These are phyloP conservation scores for Cutaneotrichosporon cyanovorans DNA, from an alignment of 1,284 basidiomycete genomes.

Conservation along the genomic window DNA sequence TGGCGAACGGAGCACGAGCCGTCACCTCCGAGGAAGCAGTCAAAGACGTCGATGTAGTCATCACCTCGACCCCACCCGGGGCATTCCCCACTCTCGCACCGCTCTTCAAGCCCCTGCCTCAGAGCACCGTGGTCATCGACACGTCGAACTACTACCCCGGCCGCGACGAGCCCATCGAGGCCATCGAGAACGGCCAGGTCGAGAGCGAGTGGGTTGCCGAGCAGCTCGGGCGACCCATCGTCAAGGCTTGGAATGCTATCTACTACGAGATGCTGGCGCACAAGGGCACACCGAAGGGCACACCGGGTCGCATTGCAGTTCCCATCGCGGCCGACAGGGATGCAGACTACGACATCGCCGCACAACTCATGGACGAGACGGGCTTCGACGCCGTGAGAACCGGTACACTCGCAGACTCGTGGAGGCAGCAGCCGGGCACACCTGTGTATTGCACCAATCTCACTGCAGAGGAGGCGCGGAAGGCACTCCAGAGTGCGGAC, in stretches of 20 bases:
- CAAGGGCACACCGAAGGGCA: neutral
- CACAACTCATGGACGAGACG: neutral
- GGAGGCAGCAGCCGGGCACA: slow-evolving; percentile 4
- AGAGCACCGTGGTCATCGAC: neutral
- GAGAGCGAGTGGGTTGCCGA: neutral
- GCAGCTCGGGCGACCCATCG: slow-evolving; percentile 1
- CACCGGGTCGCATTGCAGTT: neutral
- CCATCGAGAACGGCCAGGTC: neutral
- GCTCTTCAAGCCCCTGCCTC: neutral
- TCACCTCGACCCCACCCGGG: neutral
- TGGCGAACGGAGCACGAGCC: neutral
- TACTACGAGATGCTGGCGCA: neutral
- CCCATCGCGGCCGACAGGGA: neutral
- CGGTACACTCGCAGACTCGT: slow-evolving; percentile 1
- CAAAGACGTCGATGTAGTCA: slow-evolving; percentile 2
- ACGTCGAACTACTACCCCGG: slow-evolving; percentile 5
- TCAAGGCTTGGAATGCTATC: slow-evolving; percentile 5
- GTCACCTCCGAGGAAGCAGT: neutral
- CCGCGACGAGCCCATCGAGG: neutral
- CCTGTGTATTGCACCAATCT: slow-evolving; percentile 3
- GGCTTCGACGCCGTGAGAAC: neutral
- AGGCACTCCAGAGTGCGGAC: neutral
- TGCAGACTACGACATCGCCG: neutral
- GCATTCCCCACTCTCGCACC: neutral
- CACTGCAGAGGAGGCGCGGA: neutral